phyloP scores from a whole-genome alignment of 75 land plant species.

The Pinus taeda region DNA sequence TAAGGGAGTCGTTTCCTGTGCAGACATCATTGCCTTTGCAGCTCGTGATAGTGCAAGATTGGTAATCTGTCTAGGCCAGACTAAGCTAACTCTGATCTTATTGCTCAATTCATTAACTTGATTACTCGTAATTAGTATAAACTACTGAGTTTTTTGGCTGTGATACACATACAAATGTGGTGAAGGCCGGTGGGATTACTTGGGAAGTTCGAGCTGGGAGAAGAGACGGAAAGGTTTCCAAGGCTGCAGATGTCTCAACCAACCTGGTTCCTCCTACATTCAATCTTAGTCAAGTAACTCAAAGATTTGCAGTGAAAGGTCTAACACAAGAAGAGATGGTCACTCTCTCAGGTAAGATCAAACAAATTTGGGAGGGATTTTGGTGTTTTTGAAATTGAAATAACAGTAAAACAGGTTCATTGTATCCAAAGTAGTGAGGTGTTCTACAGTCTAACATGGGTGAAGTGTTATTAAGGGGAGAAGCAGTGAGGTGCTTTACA shows the following conservation, averaged over 20 bases:
- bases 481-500: too few species aligned
- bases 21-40: conserved; percentile 50
- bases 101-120: too few species aligned
- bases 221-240: conserved; percentile 62
- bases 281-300: conserved; percentile 45
- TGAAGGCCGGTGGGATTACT: conserved; percentile 25
- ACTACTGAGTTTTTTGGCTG: background rate
- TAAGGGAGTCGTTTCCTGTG: conserved; percentile 46
- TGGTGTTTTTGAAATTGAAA: too few species aligned
- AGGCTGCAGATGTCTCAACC: conserved; percentile 32
- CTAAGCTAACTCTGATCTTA: too few species aligned
- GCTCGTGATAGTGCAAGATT: conserved; percentile 28
- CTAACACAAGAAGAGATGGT: conserved; percentile 78
- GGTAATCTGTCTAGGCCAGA: background rate
- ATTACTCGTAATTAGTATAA: background rate
- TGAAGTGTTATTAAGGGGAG: too few species aligned
- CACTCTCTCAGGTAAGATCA: conserved; percentile 56
- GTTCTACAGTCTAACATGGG: too few species aligned
- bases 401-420: too few species aligned
- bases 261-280: conserved; percentile 48
- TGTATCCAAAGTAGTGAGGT: too few species aligned
- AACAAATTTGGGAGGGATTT: too few species aligned
- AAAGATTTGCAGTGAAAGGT: conserved; percentile 58
- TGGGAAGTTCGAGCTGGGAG: conserved; percentile 69
- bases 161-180: background rate